Evolutionary conservation across 73 alveolate genomes (phyloP), one percentile per base, ranked within the genome.

Genomic region (Paramecium octaurelia): DNA sequence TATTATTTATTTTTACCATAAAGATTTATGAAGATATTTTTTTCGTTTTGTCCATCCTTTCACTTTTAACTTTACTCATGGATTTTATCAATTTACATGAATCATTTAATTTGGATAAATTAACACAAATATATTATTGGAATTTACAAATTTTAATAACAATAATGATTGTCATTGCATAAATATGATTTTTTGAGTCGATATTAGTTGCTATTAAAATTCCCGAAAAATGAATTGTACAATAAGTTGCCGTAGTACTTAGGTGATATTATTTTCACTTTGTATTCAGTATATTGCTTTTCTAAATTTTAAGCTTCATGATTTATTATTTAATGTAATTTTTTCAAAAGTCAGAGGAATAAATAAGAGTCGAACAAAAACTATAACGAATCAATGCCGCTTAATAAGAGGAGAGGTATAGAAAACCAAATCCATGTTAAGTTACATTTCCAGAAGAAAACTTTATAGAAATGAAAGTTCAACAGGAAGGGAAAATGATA

Each of bases 351-450:
- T 34, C 84, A 6, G 6, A 64, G 31, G 84, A 64, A 64, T 2
- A 64, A 64, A 64, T 64, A 8, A 64, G 84, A 64, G 27, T 31
- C 1, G 50, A 64, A 7, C 3, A 64, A 31, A 31, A 31, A 64
- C 20, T 64, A 6, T 31, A 64, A 64, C 27, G 84, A 64, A 64
- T 64, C 4, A 31, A 64, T 31, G 21, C 42, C 27, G 84, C 84
- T 31, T 3, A 31, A 27, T 27, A 64, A 27, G 84, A 64, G 12
- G 91, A 80, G 20, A 27, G 44, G 29, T 80, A 18, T 46, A 42
- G 91, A 43, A 46, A 23, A 23, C 94, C 94, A n/a, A 89, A 89
- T 21, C 94, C 94, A 71, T 60, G 94, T 44, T 58, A 89, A 73
- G 64, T 18, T 12, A 59, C 27, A 46, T 89, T 89, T 6, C 94